These are phyloP conservation scores for Xanthoconium separans DNA, from an alignment of 1,284 basidiomycete species.

Conservation along the genomic window DNA sequence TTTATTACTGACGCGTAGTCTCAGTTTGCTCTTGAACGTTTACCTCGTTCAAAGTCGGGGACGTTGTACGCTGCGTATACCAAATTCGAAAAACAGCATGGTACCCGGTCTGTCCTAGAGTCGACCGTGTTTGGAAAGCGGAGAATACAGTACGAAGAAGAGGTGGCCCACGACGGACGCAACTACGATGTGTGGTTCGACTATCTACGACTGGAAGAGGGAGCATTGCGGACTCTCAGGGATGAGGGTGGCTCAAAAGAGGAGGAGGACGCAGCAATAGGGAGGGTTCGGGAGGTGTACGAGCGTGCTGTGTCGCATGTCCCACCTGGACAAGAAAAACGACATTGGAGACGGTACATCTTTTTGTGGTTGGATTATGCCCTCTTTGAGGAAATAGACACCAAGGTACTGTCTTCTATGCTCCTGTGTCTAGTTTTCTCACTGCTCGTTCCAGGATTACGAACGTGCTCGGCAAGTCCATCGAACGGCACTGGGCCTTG, in stretches of 20 bases:
- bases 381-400: constrained; percentile 95
- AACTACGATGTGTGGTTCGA: constrained; percentile 99
- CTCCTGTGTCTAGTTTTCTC: constrained; percentile 6
- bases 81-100: constrained; percentile 98
- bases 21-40: constrained; percentile 88
- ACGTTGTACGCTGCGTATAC: constrained; percentile 89
- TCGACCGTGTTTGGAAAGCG: constrained; percentile 95
- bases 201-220: constrained; percentile 91
- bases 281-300: constrained; percentile 88
- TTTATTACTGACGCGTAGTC: background rate
- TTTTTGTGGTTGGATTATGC: constrained; percentile 98
- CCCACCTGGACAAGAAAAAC: constrained; percentile 85
- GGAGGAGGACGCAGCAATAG: constrained; percentile 57
- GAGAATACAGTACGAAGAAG: constrained; percentile 96
- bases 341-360: constrained; percentile 95
- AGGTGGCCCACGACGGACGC: constrained; percentile 81
- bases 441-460: constrained; percentile 58
- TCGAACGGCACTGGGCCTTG: constrained; percentile 84
- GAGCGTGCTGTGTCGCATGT: constrained; percentile 96
- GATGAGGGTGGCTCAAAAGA: constrained; percentile 75
- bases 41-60: constrained; percentile 89
- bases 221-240: constrained; percentile 71
- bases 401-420: constrained; percentile 54
- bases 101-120: constrained; percentile 85
- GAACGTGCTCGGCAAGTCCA: constrained; percentile 88